Evolutionary conservation across 148 eudicot genomes (phyloP).

Genomic region (Vaccinium vitisidaea): DNA sequence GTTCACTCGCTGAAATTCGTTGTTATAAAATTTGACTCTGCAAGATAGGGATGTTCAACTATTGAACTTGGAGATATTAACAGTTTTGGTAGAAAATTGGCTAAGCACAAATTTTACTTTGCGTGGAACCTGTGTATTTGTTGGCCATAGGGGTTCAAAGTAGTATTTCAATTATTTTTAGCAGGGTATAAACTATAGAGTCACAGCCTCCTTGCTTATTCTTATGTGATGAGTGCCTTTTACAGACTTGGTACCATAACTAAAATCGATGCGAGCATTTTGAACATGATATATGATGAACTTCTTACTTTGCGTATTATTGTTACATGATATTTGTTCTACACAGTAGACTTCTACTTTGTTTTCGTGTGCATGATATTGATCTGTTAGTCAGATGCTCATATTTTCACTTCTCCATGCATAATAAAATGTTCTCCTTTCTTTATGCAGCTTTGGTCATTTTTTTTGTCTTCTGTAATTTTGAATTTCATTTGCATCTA

Average conservation of each 20-base stretch:
- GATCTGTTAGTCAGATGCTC: too few relatives aligned
- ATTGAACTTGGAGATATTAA: background rate
- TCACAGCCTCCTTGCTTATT: background rate
- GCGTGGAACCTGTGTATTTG: background rate
- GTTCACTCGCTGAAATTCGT: too few relatives aligned
- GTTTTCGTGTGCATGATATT: too few relatives aligned
- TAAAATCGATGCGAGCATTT: background rate
- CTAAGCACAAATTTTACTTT: background rate
- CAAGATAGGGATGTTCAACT: background rate
- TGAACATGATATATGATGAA: background rate
- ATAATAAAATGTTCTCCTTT: too few relatives aligned
- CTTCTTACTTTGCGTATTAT: background rate
- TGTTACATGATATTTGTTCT: background rate
- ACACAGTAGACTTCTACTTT: too few relatives aligned
- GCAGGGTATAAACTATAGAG: background rate
- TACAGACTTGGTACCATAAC: background rate
- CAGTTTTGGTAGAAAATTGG: background rate
- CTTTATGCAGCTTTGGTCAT: too few relatives aligned
- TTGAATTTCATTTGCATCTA: background rate
- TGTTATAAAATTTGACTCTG: too few relatives aligned
- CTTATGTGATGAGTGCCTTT: background rate
- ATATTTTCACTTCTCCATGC: too few relatives aligned
- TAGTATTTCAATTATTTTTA: background rate
- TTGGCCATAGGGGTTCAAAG: background rate
- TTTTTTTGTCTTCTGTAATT: too few relatives aligned